Percentiles rank a stretch among this genome's conserved stretches.
phyloP scores from a whole-genome alignment of 2,329 filamentous ascomycete species.

The Botrytis elliptica region DNA sequence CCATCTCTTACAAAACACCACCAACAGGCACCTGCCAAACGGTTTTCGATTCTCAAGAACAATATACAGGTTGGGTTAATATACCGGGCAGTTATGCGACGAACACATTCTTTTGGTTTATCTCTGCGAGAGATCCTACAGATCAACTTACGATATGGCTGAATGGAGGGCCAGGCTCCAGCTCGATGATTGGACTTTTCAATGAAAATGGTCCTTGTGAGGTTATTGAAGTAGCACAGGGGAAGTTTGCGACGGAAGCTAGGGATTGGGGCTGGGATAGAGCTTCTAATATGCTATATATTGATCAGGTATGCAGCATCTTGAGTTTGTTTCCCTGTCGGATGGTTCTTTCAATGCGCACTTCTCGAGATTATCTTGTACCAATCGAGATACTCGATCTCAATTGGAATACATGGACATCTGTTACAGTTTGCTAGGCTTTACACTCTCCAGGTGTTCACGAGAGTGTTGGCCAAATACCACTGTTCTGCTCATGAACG shows the following conservation, averaged over 20 bases:
- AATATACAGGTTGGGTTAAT: constrained; percentile 69
- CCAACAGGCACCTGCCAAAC: constrained; percentile 62
- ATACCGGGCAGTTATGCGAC: constrained; percentile 55
- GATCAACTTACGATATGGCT: constrained; percentile 61
- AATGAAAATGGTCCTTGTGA: constrained; percentile 57
- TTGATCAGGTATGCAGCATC: constrained; percentile 48
- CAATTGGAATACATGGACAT: constrained; percentile 20
- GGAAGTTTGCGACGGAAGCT: constrained; percentile 54
- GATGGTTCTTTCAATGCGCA: not conserved
- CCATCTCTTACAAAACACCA: constrained; percentile 65
- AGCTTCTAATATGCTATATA: constrained; percentile 53
- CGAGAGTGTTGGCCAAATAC: not conserved
- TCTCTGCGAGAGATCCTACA: constrained; percentile 47
- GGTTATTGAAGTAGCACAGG: constrained; percentile 48
- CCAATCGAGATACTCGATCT: constrained; percentile 51
- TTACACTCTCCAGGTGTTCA: not conserved
- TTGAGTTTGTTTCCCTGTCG: not conserved
- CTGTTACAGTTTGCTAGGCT: not conserved
- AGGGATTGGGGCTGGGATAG: constrained; percentile 67
- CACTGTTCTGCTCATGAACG: not conserved
- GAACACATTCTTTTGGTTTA: constrained; percentile 51
- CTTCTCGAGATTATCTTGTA: not conserved
- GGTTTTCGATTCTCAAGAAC: constrained; percentile 62
- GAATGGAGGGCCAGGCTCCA: constrained; percentile 65
- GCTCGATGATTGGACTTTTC: constrained; percentile 65